A percentile compares a stretch with the other conserved stretches of the same genome.
phyloP scores from a whole-genome alignment of 2,329 filamentous ascomycete species.

The Arachnopeziza araneosa region DNA sequence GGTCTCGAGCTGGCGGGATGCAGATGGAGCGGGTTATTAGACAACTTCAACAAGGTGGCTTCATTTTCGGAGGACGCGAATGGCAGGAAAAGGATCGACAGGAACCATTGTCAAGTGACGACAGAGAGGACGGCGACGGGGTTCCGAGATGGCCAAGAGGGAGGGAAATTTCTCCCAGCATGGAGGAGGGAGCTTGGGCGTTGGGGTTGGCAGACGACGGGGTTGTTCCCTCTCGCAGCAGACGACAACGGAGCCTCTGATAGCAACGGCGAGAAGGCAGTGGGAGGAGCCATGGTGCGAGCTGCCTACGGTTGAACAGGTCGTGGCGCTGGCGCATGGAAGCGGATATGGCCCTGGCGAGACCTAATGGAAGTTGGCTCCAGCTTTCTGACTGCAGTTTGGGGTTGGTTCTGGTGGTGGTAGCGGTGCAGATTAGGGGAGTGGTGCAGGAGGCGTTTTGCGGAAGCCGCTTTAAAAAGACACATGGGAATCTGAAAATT shows the following conservation, averaged over 20 bases:
- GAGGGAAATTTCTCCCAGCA: background rate
- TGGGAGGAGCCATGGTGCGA: background rate
- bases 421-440: no score
- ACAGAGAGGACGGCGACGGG: background rate
- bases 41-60: constrained; percentile 2
- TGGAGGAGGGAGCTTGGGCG: background rate
- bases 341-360: background rate
- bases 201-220: background rate
- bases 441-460: constrained; percentile 1
- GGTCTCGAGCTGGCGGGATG: constrained; percentile 4
- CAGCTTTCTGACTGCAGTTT: background rate
- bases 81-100: constrained; percentile 16
- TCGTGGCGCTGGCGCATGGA: background rate
- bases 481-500: constrained; percentile 12
- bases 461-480: background rate
- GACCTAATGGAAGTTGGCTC: background rate
- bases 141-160: no score
- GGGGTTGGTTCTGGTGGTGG: no score
- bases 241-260: background rate
- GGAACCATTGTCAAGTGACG: constrained; percentile 7
- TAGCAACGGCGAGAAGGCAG: background rate
- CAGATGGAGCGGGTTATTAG: constrained; percentile 3
- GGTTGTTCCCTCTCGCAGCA: background rate
- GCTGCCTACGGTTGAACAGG: background rate
- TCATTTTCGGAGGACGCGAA: constrained; percentile 8